phyloP scores from a whole-genome alignment of 306 rosid species.

The Quercus glauca region DNA sequence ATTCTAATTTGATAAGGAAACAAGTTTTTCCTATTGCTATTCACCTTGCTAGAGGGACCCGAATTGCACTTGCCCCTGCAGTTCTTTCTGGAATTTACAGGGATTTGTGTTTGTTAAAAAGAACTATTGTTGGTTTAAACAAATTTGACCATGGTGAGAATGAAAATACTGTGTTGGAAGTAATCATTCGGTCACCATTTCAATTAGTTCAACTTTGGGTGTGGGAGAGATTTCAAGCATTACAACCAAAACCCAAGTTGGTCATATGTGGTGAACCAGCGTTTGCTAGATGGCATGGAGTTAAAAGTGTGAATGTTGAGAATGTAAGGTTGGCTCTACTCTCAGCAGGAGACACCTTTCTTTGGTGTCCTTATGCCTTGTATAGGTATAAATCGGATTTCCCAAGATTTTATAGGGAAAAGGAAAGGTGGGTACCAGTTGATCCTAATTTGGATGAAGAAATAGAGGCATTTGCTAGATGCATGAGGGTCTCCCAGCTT shows the following conservation, averaged over 20 bases:
- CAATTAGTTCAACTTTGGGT: slow-evolving; percentile 59
- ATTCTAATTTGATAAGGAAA: background rate
- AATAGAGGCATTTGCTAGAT: slow-evolving; percentile 20
- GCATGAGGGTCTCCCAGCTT: slow-evolving; percentile 39
- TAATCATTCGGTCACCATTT: slow-evolving; percentile 40
- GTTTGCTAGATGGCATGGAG: slow-evolving; percentile 39
- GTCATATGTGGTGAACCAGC: slow-evolving; percentile 10
- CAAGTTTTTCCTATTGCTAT: slow-evolving; percentile 35
- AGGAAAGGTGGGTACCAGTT: slow-evolving; percentile 21
- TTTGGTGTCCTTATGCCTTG: slow-evolving; percentile 51
- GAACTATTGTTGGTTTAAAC: slow-evolving; percentile 17
- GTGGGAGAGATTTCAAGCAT: slow-evolving; percentile 49
- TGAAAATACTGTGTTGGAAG: background rate
- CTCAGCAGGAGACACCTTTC: slow-evolving; percentile 24
- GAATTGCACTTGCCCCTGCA: slow-evolving; percentile 50
- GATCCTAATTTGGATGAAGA: slow-evolving; percentile 16
- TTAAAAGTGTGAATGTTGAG: slow-evolving; percentile 20
- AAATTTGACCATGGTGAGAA: too few species aligned
- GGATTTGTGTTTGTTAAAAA: slow-evolving; percentile 38
- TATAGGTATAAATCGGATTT: slow-evolving; percentile 6
- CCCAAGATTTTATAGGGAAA: slow-evolving; percentile 24
- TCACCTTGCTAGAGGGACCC: slow-evolving; percentile 48
- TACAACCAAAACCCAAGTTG: slow-evolving; percentile 28
- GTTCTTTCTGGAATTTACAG: slow-evolving; percentile 49
- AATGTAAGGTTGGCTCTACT: slow-evolving; percentile 33